Conservation (phyloP, 169 alveolate genomes). For the Toxoplasma gondii region DNA sequence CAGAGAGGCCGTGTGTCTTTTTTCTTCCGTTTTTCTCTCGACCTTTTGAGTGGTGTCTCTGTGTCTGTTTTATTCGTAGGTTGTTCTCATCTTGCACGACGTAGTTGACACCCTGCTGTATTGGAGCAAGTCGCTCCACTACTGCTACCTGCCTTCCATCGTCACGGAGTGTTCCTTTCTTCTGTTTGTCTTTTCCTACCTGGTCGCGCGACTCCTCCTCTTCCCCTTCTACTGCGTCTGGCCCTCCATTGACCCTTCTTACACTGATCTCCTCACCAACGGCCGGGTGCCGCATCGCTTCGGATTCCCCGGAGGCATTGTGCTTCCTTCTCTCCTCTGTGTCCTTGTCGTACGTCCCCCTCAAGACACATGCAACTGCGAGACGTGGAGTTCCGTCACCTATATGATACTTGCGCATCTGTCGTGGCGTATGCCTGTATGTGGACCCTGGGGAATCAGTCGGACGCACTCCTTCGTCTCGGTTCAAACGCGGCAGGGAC, state of each 20-base stretch:
- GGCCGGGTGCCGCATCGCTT: constrained; percentile 25
- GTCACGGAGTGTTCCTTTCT: constrained; percentile 47
- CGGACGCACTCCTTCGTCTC: neutral
- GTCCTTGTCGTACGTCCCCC: constrained; percentile 20
- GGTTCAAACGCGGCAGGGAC: no score
- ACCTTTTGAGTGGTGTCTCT: neutral
- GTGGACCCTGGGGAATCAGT: neutral
- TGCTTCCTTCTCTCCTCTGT: constrained; percentile 44
- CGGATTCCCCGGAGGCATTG: constrained; percentile 64
- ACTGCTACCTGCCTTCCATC: neutral
- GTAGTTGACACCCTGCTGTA: constrained; percentile 65
- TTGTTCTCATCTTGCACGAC: constrained; percentile 66
- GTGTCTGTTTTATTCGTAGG: neutral
- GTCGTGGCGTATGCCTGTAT: neutral
- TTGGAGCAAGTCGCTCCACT: constrained; percentile 47
- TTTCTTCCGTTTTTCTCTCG: no score
- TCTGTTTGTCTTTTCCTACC: constrained; percentile 16
- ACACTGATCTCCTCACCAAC: neutral
- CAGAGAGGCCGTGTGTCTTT: no score
- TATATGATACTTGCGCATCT: neutral
- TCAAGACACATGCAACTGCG: neutral
- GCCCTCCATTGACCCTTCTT: constrained; percentile 47
- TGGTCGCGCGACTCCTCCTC: constrained; percentile 57
- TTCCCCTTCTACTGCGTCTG: constrained; percentile 69
- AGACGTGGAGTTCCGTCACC: neutral